Evolutionary conservation across 768 basidiomycete genomes (phyloP).

Genomic region (Dacryopinax spathularia): DNA sequence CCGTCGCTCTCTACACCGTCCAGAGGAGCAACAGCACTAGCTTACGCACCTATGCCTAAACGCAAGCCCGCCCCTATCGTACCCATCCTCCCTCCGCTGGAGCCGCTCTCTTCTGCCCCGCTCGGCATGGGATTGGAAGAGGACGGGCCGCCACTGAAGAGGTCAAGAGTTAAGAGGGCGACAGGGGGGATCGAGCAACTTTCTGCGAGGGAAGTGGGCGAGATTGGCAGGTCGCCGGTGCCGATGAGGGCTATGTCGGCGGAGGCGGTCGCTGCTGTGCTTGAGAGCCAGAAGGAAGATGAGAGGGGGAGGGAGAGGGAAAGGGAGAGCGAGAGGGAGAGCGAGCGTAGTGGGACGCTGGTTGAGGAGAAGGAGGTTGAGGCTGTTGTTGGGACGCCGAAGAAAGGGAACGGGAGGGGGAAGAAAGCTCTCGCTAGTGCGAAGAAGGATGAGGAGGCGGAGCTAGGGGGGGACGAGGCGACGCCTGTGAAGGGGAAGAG

Average conservation of each 20-base stretch:
- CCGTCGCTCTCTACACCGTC: no score
- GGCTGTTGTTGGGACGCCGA: no score
- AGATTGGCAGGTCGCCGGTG: not conserved
- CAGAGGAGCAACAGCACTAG: not conserved
- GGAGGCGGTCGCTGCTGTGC: not conserved
- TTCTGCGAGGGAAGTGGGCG: not conserved
- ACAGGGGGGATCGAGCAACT: not conserved
- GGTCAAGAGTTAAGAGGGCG: not conserved
- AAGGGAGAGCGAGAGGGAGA: not conserved
- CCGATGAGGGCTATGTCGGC: not conserved
- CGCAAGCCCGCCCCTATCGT: not conserved
- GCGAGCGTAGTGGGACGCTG: no score
- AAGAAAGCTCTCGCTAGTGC: no score
- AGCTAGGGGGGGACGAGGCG: no score
- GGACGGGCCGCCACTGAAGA: not conserved
- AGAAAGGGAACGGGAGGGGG: no score
- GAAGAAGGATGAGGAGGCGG: no score
- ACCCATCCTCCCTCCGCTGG: no score
- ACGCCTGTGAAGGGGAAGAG: not conserved
- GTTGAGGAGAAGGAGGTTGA: no score
- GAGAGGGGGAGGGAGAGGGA: constrained; percentile 6
- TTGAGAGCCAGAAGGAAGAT: not conserved
- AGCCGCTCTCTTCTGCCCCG: no score
- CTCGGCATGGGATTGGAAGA: no score
- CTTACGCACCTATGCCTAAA: not conserved